Evolutionary conservation across 257 asterid species (phyloP).

Genomic region (Solanum gandarillasii): DNA sequence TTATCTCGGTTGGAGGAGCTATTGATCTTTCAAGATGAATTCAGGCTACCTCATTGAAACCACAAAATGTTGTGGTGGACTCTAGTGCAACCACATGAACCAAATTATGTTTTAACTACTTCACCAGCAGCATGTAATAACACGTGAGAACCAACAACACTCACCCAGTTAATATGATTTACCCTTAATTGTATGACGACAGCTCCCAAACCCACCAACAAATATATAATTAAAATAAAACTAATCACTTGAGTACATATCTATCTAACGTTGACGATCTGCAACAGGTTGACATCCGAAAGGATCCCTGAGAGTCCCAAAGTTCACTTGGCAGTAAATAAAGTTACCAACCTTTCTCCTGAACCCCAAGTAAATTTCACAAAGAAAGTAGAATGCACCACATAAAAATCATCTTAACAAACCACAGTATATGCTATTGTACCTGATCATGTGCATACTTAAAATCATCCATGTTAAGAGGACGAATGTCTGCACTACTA

Average conservation of each 20-base stretch:
- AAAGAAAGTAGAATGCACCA: background rate
- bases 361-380: background rate
- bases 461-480: slow-evolving; percentile 53
- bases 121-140: background rate
- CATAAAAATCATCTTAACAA: background rate
- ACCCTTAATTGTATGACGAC: background rate
- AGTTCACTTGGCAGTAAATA: background rate
- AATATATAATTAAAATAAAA: background rate
- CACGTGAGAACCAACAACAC: background rate
- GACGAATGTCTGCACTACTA: slow-evolving; percentile 52
- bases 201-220: background rate
- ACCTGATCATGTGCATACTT: slow-evolving; percentile 64
- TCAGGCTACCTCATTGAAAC: background rate
- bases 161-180: background rate
- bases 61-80: background rate
- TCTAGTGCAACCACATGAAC: background rate
- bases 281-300: background rate
- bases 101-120: background rate
- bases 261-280: background rate
- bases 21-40: background rate
- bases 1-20: background rate
- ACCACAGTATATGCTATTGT: background rate
- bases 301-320: background rate
- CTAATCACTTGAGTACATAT: background rate
- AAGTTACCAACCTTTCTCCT: background rate